Evolutionary conservation across 2,329 filamentous ascomycete species (phyloP), one percentile per base, ranked within the genome.

Genomic region (Neocatenulostroma microsporum): DNA sequence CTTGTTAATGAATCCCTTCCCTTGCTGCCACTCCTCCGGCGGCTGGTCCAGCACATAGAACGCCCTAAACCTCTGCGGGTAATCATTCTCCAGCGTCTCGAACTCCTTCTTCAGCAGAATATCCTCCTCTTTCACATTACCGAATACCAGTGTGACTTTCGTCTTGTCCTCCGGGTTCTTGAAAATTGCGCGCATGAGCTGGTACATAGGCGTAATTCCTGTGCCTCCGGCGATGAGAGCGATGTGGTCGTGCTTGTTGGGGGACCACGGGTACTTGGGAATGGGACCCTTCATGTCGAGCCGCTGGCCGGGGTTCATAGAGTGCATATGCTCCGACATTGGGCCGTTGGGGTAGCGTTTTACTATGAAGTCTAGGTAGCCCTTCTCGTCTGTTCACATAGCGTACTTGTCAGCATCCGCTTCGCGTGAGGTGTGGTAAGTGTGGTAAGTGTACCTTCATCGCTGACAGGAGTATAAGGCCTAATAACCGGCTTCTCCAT

Each of bases 141-240:
- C 91, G 58, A 89, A 95, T 24, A 98, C 76, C 21, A 98, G 78
- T 5, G 89, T 96, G 27, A 98, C 87, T 72, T 94, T 94, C 54
- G 91, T 98, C 77, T 91, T 88, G 70, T 98, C 91, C 28, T 84
- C 77, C 42, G 89, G 86, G 76, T 95, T 94, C 66, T 82, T 85
- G 79, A 96, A 94, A 68, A 98, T 94, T 58, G 80, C 75, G 45
- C 85, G 85, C 48, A 78, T 72, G 30, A 98, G 79, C 72, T 98
- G 91, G 73, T 84, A 96, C 89, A 96, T 95, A 51, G 91, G 91
- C 9, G 91, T 91, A 63, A 98, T 94, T 44, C 91, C 91, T 6
- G 91, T 95, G 48, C 91, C 91, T 54, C 91, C 91, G n/a, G 89
- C 86, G 46, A 98, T 76, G 48, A 89, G 72, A 25, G 77, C 81